phyloP scores from a whole-genome alignment of 2,329 filamentous ascomycete genomes.

The Aspergillus brunneoviolaceus region DNA sequence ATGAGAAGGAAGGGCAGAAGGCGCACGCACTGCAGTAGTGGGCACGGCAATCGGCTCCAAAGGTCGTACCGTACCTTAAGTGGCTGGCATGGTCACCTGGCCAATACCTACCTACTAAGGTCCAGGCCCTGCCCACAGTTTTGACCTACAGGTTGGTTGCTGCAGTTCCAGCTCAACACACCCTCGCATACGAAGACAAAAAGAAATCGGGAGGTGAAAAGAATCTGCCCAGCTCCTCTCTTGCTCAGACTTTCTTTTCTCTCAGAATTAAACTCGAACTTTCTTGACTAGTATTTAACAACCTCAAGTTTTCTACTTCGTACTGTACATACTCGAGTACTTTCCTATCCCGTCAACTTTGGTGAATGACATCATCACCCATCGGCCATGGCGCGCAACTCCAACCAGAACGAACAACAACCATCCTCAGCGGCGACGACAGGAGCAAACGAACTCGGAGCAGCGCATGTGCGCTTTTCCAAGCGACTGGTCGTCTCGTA shows the following conservation, averaged over 20 bases:
- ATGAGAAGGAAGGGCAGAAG: too few species aligned
- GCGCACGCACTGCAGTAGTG: too few species aligned
- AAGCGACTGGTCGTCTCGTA: constrained; percentile 64
- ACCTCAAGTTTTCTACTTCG: too few species aligned
- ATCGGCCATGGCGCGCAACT: neutral
- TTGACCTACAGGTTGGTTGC: neutral
- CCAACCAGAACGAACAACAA: neutral
- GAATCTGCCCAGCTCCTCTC: too few species aligned
- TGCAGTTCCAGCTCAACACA: neutral
- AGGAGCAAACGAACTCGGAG: neutral
- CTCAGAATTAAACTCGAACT: too few species aligned
- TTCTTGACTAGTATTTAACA: too few species aligned
- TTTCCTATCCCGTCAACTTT: neutral
- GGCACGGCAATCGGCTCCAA: too few species aligned
- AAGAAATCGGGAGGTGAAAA: too few species aligned
- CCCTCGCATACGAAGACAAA: neutral
- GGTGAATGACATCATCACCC: neutral
- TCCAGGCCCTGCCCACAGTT: neutral
- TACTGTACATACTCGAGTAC: too few species aligned
- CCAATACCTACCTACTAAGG: neutral
- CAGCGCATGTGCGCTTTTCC: constrained; percentile 31
- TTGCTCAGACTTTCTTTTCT: too few species aligned
- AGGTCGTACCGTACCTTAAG: neutral
- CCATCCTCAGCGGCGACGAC: neutral
- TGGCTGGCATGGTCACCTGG: neutral